Conservation (phyloP, 1,139 yeast genomes). For the Insectozyma bohioensis region DNA sequence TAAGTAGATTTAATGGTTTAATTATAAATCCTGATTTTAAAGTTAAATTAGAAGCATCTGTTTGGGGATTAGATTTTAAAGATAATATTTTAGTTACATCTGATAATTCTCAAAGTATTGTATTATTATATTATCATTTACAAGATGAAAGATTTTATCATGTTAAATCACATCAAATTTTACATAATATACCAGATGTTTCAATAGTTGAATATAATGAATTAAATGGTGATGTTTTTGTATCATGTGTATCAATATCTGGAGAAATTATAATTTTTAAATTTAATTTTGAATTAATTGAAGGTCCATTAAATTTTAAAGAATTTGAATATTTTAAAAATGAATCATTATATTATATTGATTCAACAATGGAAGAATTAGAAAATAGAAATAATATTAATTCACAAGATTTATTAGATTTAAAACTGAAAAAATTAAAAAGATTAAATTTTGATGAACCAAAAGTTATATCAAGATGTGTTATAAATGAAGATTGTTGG, state of each 20-base stretch:
- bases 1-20: constrained; percentile 17
- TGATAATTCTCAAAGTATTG: constrained; percentile 55
- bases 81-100: constrained; percentile 47
- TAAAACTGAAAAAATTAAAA: constrained; percentile 18
- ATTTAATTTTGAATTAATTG: constrained; percentile 25
- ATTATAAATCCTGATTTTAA: constrained; percentile 33
- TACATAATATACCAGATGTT: constrained; percentile 63
- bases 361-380: constrained; percentile 28
- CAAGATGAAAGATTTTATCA: constrained; percentile 30
- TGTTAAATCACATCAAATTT: constrained; percentile 40
- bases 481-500: constrained; percentile 57
- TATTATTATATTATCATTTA: constrained; percentile 37
- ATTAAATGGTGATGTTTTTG: constrained; percentile 17
- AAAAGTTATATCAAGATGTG: constrained; percentile 24
- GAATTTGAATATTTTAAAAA: constrained; percentile 18
- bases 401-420: constrained; percentile 3
- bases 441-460: constrained; percentile 27
- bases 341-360: constrained; percentile 25
- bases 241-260: constrained; percentile 47
- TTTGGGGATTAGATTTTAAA: constrained; percentile 63
- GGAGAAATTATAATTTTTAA: constrained; percentile 47
- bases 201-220: constrained; percentile 18
- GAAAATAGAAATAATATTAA: constrained; percentile 18
- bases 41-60: constrained; percentile 46
- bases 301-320: constrained; percentile 29